Conservation (phyloP, 2,329 filamentous ascomycete species). For the Sclerotinia spermophila region DNA sequence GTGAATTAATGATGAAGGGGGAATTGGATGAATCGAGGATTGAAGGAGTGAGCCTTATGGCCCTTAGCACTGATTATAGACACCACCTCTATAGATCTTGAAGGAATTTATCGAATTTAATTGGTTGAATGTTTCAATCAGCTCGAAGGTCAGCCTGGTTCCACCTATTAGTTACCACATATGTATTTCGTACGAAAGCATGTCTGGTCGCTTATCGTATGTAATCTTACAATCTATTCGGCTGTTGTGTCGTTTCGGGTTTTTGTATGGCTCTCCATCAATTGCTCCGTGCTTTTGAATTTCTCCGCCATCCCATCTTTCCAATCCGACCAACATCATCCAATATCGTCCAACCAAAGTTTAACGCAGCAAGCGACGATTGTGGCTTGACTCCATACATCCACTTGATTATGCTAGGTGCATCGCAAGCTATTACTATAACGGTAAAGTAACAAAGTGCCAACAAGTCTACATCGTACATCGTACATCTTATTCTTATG, state of each 20-base stretch:
- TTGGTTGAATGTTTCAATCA: constrained; percentile 10
- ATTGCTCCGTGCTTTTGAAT: neutral
- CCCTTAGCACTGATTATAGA: neutral
- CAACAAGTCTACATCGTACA: neutral
- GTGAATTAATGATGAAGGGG: neutral
- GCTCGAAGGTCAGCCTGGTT: constrained; percentile 8
- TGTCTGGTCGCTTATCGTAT: constrained; percentile 14
- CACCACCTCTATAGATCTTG: neutral
- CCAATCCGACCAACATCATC: neutral
- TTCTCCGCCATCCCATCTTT: constrained; percentile 1
- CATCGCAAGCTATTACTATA: constrained; percentile 2
- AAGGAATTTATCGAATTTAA: neutral
- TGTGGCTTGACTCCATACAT: constrained; percentile 7
- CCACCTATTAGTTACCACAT: no score
- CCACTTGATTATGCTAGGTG: constrained; percentile 3
- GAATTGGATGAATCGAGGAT: constrained; percentile 2
- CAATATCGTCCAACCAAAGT: constrained; percentile 3
- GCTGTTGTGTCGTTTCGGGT: neutral
- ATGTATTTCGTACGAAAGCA: no score
- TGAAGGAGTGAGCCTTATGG: constrained; percentile 12
- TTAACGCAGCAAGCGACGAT: constrained; percentile 15
- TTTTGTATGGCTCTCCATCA: neutral
- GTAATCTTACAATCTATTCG: neutral
- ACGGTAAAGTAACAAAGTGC: neutral
- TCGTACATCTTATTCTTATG: constrained; percentile 13